phyloP scores from a whole-genome alignment of 2,329 filamentous ascomycete genomes.

The Ascochyta lentis region DNA sequence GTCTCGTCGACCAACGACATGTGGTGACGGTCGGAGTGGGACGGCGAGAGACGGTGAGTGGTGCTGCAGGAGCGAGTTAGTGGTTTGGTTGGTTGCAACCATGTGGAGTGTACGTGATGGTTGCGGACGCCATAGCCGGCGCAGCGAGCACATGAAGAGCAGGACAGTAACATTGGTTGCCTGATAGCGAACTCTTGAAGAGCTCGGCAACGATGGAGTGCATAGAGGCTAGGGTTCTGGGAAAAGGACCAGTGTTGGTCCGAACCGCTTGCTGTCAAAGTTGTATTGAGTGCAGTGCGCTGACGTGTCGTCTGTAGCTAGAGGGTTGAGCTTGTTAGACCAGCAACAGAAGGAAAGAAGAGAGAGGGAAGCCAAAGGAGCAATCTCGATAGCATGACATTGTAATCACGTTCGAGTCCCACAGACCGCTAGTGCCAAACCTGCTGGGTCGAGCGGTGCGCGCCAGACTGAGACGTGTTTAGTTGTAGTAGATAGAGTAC shows the following conservation, averaged over 20 bases:
- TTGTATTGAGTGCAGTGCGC: conserved; percentile 12
- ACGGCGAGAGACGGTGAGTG: conserved; percentile 31
- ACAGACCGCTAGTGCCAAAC: conserved; percentile 42
- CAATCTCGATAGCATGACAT: conserved; percentile 49
- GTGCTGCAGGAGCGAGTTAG: conserved; percentile 31
- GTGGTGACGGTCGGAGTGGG: conserved; percentile 32
- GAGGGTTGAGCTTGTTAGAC: conserved; percentile 26
- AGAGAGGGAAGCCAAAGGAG: conserved; percentile 32
- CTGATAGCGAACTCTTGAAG: conserved; percentile 28
- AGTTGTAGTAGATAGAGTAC: conserved; percentile 46
- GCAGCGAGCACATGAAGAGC: conserved; percentile 27
- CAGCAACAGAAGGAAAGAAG: conserved; percentile 14
- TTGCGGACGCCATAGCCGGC: conserved; percentile 19
- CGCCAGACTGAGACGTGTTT: conserved; percentile 30
- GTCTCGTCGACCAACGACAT: conserved; percentile 40
- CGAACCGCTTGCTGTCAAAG: conserved; percentile 35
- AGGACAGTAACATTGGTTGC: conserved; percentile 26
- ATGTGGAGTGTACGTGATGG: conserved; percentile 16
- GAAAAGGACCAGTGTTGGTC: conserved; percentile 28
- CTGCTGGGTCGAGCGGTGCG: conserved; percentile 32
- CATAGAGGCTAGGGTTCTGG: conserved; percentile 31
- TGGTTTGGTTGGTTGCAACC: neutral
- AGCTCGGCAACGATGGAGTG: conserved; percentile 30
- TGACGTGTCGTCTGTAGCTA: conserved; percentile 23
- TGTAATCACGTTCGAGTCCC: conserved; percentile 48